Percentiles rank a stretch among this genome's conserved stretches.
Evolutionary conservation across 2,329 filamentous ascomycete species (phyloP).

Genomic region (Fusarium tupiense): DNA sequence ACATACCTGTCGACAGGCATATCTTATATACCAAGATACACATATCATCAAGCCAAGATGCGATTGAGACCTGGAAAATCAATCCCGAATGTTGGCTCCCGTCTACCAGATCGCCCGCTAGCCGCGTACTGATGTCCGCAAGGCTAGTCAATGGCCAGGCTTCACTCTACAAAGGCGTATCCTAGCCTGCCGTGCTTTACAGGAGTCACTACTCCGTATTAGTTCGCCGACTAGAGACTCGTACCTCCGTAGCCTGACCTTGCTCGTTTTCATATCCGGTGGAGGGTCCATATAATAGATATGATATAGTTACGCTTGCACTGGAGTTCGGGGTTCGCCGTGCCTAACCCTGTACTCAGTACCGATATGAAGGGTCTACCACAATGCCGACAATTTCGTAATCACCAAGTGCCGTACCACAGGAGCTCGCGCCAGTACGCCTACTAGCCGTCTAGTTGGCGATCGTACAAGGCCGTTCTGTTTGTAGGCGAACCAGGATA

Average conservation of each 20-base stretch:
- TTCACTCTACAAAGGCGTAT: constrained; percentile 3
- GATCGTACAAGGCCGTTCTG: constrained; percentile 8
- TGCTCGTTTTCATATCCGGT: background rate
- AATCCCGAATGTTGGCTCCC: constrained; percentile 1
- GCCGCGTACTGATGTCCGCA: background rate
- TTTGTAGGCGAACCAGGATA: background rate
- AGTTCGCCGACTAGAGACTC: constrained; percentile 1
- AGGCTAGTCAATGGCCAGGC: constrained; percentile 9
- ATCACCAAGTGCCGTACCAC: constrained; percentile 26
- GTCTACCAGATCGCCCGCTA: constrained; percentile 23
- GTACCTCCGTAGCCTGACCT: constrained; percentile 6
- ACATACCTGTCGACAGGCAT: background rate
- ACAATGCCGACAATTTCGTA: constrained; percentile 8
- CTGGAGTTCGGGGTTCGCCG: constrained; percentile 26
- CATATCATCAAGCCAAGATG: background rate
- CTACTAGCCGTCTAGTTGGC: constrained; percentile 5
- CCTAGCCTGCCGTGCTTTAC: background rate
- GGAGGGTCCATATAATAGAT: constrained; percentile 1
- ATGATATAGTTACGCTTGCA: constrained; percentile 6
- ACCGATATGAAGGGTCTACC: constrained; percentile 17
- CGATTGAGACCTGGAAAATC: background rate
- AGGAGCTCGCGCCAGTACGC: background rate
- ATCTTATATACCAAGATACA: background rate
- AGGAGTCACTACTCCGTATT: background rate
- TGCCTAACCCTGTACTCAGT: constrained; percentile 7